Evolutionary conservation across 148 eudicot genomes (phyloP), one percentile per base, ranked within the genome.

Genomic region (Pharnaceum exiguum): DNA sequence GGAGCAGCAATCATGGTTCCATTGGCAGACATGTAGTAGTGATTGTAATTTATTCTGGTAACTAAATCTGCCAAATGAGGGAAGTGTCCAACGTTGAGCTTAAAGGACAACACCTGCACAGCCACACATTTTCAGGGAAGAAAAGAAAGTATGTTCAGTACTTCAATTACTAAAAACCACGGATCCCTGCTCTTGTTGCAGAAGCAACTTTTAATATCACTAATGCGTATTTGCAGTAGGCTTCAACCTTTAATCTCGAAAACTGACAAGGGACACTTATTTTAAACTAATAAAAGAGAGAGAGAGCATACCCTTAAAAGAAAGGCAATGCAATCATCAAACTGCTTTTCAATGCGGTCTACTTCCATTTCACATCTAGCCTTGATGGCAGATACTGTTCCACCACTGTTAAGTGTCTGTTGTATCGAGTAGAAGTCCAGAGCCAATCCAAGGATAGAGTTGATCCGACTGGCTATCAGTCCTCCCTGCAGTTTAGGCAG

Each of bases 1-100:
- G 89, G 82, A 17, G 86, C 76, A 2, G 79, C 74, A 18, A 69
- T 72, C 75, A 90, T 74, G 62, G 64, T 83, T 21, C 97, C 91
- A 62, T 60, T 80, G 54, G 82, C 85, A 17, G 95, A 90, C 89
- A 86, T 82, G 77, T 90, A 90, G 75, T 76, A 90, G 65, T 69
- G 71, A 79, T 90, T 90, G 79, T 86, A 87, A 74, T 90, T 90
- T 18, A 90, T 84, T 68, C 97, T 72, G 15, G 95, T 90, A 13
- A 90, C 95, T 46, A 90, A 56, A 79, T 86, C 98, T 42, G 98
- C 96, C 58, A 93, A 61, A 79, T 93, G 96, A 60, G 98, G 98
- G 50, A 90, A 87, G 57, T 87, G 87, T 19, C 95, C 95, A 53
- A 90, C 95, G 29, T 90, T 87, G 65, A 87, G 85, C 83, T 87